Percentiles rank a stretch among this genome's conserved stretches.
Evolutionary conservation across 2,329 filamentous ascomycete genomes (phyloP).

Genomic region (Penicillium freii): DNA sequence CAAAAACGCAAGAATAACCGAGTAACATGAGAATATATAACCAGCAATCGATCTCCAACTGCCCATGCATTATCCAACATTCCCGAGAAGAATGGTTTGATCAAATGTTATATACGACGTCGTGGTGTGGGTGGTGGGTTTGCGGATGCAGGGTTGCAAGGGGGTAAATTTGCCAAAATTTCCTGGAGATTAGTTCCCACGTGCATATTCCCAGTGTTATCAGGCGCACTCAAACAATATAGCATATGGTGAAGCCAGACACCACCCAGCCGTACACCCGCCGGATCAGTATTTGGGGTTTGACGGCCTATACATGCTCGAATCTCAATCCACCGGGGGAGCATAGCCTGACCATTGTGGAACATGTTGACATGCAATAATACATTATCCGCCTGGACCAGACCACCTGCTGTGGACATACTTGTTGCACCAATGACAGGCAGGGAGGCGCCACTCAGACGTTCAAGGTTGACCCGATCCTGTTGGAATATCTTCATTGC

Average conservation of each 20-base stretch:
- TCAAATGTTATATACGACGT: neutral
- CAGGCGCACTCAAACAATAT: neutral
- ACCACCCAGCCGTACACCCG: neutral
- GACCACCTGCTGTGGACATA: neutral
- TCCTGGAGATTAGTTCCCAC: neutral
- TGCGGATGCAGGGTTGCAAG: neutral
- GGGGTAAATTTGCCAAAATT: neutral
- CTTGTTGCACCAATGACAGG: neutral
- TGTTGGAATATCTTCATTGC: neutral
- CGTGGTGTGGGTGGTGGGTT: neutral
- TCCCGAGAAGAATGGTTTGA: neutral
- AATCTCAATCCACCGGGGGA: neutral
- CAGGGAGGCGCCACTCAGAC: neutral
- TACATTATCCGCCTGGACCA: neutral
- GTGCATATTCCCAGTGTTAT: neutral
- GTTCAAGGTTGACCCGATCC: rapidly evolving
- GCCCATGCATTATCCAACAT: neutral
- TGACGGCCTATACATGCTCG: neutral
- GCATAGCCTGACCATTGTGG: neutral
- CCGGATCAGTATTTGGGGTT: too few relatives aligned
- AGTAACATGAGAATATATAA: neutral
- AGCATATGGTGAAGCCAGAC: neutral
- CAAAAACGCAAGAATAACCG: neutral
- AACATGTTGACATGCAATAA: neutral
- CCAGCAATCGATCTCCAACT: neutral